Evolutionary conservation across 345 rosid genomes (phyloP).

Genomic region (Gossypioides kirkii): DNA sequence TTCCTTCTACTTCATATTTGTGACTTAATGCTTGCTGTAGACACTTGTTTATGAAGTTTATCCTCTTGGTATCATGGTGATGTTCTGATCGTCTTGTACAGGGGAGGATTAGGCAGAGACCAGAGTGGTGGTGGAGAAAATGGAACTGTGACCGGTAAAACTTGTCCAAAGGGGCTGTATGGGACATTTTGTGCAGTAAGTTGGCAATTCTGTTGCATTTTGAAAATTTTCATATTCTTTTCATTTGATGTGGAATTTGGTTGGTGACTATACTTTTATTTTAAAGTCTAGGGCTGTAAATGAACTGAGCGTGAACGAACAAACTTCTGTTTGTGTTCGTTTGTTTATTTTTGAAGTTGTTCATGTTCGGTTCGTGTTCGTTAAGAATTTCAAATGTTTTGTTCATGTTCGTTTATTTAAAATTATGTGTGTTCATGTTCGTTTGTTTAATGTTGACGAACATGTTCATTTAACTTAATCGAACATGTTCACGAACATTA

Average conservation of each 20-base stretch:
- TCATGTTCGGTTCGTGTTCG: too few species aligned
- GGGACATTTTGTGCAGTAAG: slow-evolving; percentile 86
- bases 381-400: too few species aligned
- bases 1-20: not conserved
- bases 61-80: slow-evolving; percentile 4
- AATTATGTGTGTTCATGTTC: too few species aligned
- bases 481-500: too few species aligned
- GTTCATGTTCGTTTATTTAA: too few species aligned
- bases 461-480: too few species aligned
- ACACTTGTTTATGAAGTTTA: not conserved
- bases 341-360: too few species aligned
- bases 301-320: too few species aligned
- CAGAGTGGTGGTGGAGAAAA: slow-evolving; percentile 58
- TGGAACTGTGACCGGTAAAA: slow-evolving; percentile 86
- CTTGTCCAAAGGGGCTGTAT: slow-evolving; percentile 89
- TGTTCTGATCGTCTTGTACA: slow-evolving; percentile 22
- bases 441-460: too few species aligned
- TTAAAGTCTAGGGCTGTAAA: too few species aligned
- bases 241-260: not conserved
- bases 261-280: not conserved
- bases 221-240: not conserved
- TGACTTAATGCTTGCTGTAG: not conserved
- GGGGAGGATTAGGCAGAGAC: slow-evolving; percentile 71
- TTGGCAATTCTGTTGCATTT: not conserved
- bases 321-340: too few species aligned